phyloP scores from a whole-genome alignment of 352 stramenopile genomes.

The Bremia lactucae region DNA sequence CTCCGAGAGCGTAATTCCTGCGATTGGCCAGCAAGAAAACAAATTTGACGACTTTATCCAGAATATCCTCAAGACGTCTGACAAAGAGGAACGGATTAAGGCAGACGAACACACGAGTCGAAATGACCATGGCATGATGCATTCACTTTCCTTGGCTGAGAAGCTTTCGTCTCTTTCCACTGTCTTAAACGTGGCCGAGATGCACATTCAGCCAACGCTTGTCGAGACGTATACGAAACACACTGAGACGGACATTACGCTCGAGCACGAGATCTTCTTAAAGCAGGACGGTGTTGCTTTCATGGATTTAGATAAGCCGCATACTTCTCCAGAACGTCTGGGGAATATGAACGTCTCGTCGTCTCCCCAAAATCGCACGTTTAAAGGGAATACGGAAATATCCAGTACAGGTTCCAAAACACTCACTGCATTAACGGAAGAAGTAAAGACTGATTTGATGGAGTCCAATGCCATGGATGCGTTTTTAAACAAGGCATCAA shows the following conservation, averaged over 20 bases:
- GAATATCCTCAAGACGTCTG: conserved; percentile 67
- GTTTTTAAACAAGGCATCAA: conserved; percentile 67
- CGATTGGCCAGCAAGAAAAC: conserved; percentile 59
- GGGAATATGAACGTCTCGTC: conserved; percentile 21
- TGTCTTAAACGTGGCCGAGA: conserved; percentile 58
- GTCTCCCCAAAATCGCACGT: conserved; percentile 31
- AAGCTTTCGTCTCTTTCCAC: conserved; percentile 71
- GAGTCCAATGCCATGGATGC: conserved; percentile 66
- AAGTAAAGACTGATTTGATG: conserved; percentile 59
- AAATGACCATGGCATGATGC: conserved; percentile 23
- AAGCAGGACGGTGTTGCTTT: conserved; percentile 26
- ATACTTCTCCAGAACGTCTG: conserved; percentile 22
- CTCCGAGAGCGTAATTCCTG: conserved; percentile 38
- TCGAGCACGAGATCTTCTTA: conserved; percentile 68
- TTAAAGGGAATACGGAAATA: conserved; percentile 44
- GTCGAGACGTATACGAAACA: conserved; percentile 82
- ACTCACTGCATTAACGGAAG: conserved; percentile 15
- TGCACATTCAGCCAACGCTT: conserved; percentile 70
- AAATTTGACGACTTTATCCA: conserved; percentile 82
- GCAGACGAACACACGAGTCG: conserved; percentile 2
- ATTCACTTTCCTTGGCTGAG: conserved; percentile 54
- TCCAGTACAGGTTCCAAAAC: conserved; percentile 10
- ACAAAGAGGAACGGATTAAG: conserved; percentile 12
- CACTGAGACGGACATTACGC: conserved; percentile 73
- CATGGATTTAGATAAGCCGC: conserved; percentile 33